Percentiles rank a stretch among this genome's conserved stretches.
Evolutionary conservation across 129 eudicot genomes (phyloP).

Genomic region (Flaveria ramosissima): DNA sequence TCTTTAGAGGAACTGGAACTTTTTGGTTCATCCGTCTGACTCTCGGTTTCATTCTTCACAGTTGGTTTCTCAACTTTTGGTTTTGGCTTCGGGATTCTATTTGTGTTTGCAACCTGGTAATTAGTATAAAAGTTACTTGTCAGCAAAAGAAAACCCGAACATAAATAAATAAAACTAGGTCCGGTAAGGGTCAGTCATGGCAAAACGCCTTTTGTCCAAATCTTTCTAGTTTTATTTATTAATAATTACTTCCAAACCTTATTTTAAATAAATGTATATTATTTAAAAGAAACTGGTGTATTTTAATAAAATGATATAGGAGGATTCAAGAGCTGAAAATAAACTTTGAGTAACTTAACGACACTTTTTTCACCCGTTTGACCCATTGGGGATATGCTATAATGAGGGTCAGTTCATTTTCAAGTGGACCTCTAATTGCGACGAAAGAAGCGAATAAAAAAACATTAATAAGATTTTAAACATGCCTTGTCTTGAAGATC

Average conservation of each 20-base stretch:
- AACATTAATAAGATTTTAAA: background rate
- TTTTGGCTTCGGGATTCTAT: conserved; percentile 91
- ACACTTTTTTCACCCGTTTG: background rate
- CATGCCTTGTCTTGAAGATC: conserved; percentile 84
- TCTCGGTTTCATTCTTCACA: conserved; percentile 60
- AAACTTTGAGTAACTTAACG: background rate
- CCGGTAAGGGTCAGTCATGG: background rate
- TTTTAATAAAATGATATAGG: background rate
- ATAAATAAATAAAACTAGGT: background rate
- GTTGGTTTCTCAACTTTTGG: conserved; percentile 74
- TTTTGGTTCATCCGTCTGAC: conserved; percentile 41
- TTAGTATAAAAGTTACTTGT: conserved; percentile 18
- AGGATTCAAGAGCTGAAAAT: background rate
- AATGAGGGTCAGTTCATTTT: background rate
- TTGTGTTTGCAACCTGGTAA: conserved; percentile 65
- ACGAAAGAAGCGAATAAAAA: background rate
- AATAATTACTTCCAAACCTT: background rate
- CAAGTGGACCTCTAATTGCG: background rate
- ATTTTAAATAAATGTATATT: too few species aligned
- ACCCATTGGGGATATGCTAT: background rate
- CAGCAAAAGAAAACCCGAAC: conserved; percentile 7
- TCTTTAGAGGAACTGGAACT: conserved; percentile 36
- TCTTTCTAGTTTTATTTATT: background rate
- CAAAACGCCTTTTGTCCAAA: background rate
- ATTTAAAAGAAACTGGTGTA: background rate